Conservation (phyloP, 495 filamentous ascomycete species). For the Penicillium coprophilum region DNA sequence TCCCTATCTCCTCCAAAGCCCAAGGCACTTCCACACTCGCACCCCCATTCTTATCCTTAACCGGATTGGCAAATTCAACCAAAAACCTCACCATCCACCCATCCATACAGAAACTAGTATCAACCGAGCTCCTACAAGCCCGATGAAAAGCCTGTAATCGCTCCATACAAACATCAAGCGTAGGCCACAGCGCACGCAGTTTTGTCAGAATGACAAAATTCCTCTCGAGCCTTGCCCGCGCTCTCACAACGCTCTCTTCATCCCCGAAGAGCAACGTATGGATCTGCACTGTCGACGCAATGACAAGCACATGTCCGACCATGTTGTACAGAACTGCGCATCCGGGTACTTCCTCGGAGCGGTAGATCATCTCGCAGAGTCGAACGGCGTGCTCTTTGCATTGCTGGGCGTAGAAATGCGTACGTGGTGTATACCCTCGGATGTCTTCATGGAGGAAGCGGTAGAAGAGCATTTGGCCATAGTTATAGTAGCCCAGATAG, state of each 20-base stretch:
- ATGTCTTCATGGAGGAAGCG: constrained; percentile 37
- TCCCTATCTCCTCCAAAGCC: constrained; percentile 6
- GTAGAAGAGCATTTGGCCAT: constrained; percentile 44
- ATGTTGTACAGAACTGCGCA: constrained; percentile 42
- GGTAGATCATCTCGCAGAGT: constrained; percentile 39
- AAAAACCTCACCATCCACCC: constrained; percentile 44
- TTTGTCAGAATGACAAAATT: constrained; percentile 42
- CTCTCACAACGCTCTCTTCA: constrained; percentile 20
- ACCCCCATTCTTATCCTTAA: not conserved
- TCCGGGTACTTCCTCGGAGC: constrained; percentile 25
- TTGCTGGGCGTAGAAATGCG: constrained; percentile 29
- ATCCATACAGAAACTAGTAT: constrained; percentile 38
- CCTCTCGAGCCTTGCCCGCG: constrained; percentile 33
- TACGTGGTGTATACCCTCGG: constrained; percentile 5
- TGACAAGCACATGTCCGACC: constrained; percentile 43
- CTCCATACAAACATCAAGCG: constrained; percentile 33
- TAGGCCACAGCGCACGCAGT: constrained; percentile 38
- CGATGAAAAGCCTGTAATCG: constrained; percentile 40
- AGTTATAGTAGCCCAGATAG: constrained; percentile 46
- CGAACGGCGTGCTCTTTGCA: constrained; percentile 37
- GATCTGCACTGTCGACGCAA: constrained; percentile 44
- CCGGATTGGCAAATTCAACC: constrained; percentile 29
- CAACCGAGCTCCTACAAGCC: constrained; percentile 32
- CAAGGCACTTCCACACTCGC: not conserved
- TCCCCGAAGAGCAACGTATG: constrained; percentile 39